Percentiles rank a stretch among this genome's conserved stretches.
phyloP scores from a whole-genome alignment of 2,329 filamentous ascomycete genomes.

The Botrytis cinerea region DNA sequence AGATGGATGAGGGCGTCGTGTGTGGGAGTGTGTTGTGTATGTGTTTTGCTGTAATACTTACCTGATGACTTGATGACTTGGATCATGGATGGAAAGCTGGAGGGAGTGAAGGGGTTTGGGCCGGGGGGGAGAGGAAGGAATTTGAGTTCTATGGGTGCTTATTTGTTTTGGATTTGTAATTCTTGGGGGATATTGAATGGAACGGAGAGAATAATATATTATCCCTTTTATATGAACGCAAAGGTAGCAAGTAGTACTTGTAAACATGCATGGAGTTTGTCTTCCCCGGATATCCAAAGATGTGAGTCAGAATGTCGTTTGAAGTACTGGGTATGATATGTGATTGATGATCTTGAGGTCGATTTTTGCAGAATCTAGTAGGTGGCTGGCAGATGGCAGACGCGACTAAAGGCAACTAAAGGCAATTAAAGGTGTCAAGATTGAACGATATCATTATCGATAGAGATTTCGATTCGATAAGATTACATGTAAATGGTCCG shows the following conservation, averaged over 20 bases:
- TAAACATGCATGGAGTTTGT: neutral
- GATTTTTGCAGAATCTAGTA: neutral
- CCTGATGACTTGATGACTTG: neutral
- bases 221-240: neutral
- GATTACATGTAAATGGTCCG: neutral
- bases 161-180: neutral
- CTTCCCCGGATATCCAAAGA: slow-evolving; percentile 2
- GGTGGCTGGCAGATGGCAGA: neutral
- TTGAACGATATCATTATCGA: neutral
- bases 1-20: neutral
- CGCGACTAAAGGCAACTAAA: neutral
- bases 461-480: slow-evolving; percentile 5
- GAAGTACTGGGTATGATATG: neutral
- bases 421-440: neutral
- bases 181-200: too few relatives aligned
- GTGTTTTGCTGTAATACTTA: neutral
- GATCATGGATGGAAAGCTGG: neutral
- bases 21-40: neutral
- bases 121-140: too few relatives aligned
- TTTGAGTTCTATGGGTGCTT: neutral
- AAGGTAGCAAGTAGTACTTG: neutral
- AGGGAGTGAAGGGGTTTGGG: neutral
- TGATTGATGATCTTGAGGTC: neutral
- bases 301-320: neutral
- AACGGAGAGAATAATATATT: too few relatives aligned